These are phyloP conservation scores for Leucosporidium yakuticum DNA, from an alignment of 768 basidiomycete species.

Conservation along the genomic window DNA sequence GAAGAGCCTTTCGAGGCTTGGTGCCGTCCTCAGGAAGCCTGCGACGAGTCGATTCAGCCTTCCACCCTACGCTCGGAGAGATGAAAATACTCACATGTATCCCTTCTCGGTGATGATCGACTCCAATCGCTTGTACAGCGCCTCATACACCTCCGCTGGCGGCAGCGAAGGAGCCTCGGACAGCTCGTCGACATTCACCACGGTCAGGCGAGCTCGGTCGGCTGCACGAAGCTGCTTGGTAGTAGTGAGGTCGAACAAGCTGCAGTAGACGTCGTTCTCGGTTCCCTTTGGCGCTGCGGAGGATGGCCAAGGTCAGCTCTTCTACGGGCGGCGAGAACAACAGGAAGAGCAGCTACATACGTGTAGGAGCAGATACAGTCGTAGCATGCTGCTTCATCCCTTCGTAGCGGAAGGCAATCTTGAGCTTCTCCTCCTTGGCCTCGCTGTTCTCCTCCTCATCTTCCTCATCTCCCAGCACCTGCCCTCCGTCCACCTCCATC, in stretches of 20 bases:
- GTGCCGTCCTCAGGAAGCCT: conserved; percentile 8
- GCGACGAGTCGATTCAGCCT: neutral
- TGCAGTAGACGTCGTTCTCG: conserved; percentile 59
- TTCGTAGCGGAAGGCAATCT: conserved; percentile 97
- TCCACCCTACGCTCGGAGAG: neutral
- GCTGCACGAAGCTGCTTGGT: conserved; percentile 55
- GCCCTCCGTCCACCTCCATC: conserved; percentile 56
- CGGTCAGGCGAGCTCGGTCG: conserved; percentile 47
- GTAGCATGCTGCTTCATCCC: conserved; percentile 88
- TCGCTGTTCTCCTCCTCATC: conserved; percentile 42
- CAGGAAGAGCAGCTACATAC: neutral
- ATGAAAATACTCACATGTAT: conserved; percentile 1
- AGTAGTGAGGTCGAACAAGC: conserved; percentile 64
- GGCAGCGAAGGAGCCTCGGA: too few relatives aligned
- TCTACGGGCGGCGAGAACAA: neutral
- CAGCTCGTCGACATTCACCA: conserved; percentile 42
- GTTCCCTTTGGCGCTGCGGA: conserved; percentile 40
- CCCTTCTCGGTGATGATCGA: conserved; percentile 11
- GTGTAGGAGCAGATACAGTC: conserved; percentile 48
- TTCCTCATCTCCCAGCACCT: conserved; percentile 36
- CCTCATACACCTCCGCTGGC: conserved; percentile 1
- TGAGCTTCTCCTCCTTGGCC: conserved; percentile 57
- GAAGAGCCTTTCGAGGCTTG: conserved; percentile 28
- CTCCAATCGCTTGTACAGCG: conserved; percentile 16
- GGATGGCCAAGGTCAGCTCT: neutral